Evolutionary conservation across 1,284 basidiomycete genomes (phyloP).

Genomic region (Ustilago bromivora): DNA sequence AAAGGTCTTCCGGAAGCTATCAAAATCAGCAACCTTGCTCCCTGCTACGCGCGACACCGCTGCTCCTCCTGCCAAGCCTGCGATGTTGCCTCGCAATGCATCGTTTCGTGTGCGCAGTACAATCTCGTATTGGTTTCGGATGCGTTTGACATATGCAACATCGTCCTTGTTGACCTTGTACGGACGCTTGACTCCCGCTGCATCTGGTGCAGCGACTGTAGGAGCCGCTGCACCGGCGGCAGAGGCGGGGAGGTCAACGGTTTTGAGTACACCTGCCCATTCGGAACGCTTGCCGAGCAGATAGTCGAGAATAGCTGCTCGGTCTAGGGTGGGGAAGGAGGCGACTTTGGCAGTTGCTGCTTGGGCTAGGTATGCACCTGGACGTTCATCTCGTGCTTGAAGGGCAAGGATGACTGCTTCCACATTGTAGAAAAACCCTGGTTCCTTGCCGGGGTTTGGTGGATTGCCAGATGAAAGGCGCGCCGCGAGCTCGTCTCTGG

Average conservation of each 20-base stretch:
- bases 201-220: slow-evolving; percentile 16
- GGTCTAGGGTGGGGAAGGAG: slow-evolving; percentile 59
- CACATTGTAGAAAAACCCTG: slow-evolving; percentile 56
- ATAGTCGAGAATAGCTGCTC: slow-evolving; percentile 61
- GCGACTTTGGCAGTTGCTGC: slow-evolving; percentile 57
- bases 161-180: slow-evolving; percentile 63
- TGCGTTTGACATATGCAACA: slow-evolving; percentile 64
- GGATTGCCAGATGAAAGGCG: slow-evolving; percentile 22
- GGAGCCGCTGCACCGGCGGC: slow-evolving; percentile 11
- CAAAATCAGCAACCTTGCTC: slow-evolving; percentile 42
- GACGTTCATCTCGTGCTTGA: slow-evolving; percentile 56
- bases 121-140: slow-evolving; percentile 57
- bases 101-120: slow-evolving; percentile 60
- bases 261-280: slow-evolving; percentile 58
- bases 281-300: slow-evolving; percentile 57
- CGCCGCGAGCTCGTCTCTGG: slow-evolving; percentile 40
- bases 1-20: slow-evolving; percentile 44
- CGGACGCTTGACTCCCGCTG: slow-evolving; percentile 46
- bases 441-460: slow-evolving; percentile 38
- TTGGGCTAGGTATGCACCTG: slow-evolving; percentile 63
- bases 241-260: slow-evolving; percentile 15
- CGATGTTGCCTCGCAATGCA: slow-evolving; percentile 51
- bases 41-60: slow-evolving; percentile 27
- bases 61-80: slow-evolving; percentile 27
- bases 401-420: slow-evolving; percentile 63